Conservation (phyloP, 108 stramenopile species). For the Cyclostephanos tholiformis region DNA sequence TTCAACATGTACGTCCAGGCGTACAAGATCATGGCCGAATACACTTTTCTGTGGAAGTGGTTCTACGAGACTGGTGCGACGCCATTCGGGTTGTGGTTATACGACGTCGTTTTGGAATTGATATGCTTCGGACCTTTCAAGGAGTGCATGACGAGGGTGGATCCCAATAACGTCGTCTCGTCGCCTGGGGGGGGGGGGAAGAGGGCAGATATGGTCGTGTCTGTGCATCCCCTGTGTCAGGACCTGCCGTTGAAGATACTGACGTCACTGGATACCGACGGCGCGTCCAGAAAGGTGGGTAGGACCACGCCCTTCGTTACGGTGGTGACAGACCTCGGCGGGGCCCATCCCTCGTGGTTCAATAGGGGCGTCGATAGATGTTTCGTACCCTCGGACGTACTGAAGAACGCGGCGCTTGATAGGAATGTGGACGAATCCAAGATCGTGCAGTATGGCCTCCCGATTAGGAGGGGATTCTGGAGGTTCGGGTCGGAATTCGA, state of each 20-base stretch:
- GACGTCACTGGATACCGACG: conserved; percentile 57
- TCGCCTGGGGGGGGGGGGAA: conserved; percentile 31
- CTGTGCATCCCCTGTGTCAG: conserved; percentile 96
- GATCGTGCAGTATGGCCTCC: conserved; percentile 91
- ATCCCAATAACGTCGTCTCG: conserved; percentile 32
- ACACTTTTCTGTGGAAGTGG: conserved; percentile 74
- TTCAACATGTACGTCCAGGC: conserved; percentile 61
- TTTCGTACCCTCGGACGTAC: conserved; percentile 88
- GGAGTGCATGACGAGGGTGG: conserved; percentile 58
- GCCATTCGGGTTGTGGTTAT: conserved; percentile 69
- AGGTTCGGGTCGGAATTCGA: conserved; percentile 47
- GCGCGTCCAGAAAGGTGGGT: conserved; percentile 40
- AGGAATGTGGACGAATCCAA: conserved; percentile 57
- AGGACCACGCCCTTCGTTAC: conserved; percentile 88
- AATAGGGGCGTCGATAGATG: conserved; percentile 85
- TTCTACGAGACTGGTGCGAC: conserved; percentile 77
- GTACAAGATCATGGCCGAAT: conserved; percentile 87
- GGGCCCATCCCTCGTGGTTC: conserved; percentile 96
- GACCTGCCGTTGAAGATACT: conserved; percentile 86
- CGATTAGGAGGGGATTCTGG: conserved; percentile 96
- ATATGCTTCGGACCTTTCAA: conserved; percentile 50
- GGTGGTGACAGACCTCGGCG: conserved; percentile 96
- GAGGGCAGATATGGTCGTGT: conserved; percentile 92
- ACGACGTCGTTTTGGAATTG: conserved; percentile 64
- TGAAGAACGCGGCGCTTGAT: conserved; percentile 65